phyloP scores from a whole-genome alignment of 441 rosid species.

The Brassica balearica region DNA sequence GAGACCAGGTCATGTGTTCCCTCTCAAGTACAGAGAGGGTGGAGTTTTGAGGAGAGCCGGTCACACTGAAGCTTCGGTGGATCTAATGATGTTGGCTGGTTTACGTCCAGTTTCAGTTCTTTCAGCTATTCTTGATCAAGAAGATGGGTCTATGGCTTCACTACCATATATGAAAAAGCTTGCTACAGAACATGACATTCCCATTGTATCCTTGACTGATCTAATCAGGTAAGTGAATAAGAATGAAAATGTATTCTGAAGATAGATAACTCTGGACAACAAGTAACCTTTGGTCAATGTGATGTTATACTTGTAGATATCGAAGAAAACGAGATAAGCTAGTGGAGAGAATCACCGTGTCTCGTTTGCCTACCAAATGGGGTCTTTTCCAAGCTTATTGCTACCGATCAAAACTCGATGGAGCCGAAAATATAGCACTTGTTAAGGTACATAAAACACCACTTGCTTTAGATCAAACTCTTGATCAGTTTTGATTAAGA shows the following conservation, averaged over 20 bases:
- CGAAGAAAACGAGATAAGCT: constrained; percentile 79
- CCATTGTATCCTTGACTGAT: constrained; percentile 77
- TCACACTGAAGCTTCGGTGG: constrained; percentile 91
- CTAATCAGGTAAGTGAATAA: constrained; percentile 60
- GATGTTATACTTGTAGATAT: too few relatives aligned
- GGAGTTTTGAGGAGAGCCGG: constrained; percentile 88
- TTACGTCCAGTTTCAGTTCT: constrained; percentile 72
- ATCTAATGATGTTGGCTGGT: constrained; percentile 67
- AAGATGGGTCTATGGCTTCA: constrained; percentile 74
- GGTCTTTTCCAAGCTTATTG: constrained; percentile 77
- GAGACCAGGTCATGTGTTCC: constrained; percentile 92
- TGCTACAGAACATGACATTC: constrained; percentile 61
- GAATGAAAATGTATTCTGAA: not conserved
- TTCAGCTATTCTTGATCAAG: constrained; percentile 68
- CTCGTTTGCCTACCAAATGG: constrained; percentile 82
- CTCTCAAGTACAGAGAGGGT: constrained; percentile 80
- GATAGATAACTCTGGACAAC: too few relatives aligned
- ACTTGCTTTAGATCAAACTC: constrained; percentile 2
- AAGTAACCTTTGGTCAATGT: too few relatives aligned
- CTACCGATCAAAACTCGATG: constrained; percentile 74
- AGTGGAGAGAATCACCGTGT: constrained; percentile 67
- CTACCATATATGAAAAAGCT: constrained; percentile 53
- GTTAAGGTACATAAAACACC: constrained; percentile 60
- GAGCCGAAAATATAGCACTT: constrained; percentile 76
- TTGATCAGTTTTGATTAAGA: not conserved